These are phyloP conservation scores for Baudoinia panamericana DNA, from an alignment of 495 filamentous ascomycete genomes.

Conservation along the genomic window DNA sequence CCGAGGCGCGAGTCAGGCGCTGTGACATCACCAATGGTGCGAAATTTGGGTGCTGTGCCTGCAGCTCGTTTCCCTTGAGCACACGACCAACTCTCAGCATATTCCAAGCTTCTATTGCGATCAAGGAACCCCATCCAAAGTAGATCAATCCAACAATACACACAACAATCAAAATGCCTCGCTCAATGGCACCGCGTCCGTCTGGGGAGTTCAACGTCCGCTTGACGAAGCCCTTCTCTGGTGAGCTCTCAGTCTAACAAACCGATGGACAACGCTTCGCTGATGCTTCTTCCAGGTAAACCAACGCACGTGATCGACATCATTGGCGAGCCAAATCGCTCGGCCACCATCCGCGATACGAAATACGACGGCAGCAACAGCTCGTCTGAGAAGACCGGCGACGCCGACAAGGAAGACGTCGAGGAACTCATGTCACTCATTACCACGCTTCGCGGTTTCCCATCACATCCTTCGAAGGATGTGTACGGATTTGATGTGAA, in stretches of 20 bases:
- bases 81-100: too few relatives aligned
- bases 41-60: too few relatives aligned
- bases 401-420: slow-evolving; percentile 21
- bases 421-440: slow-evolving; percentile 17
- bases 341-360: slow-evolving; percentile 6
- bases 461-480: slow-evolving; percentile 13
- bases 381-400: slow-evolving; percentile 15
- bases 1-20: too few relatives aligned
- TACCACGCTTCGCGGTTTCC: slow-evolving; percentile 20
- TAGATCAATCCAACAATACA: too few relatives aligned
- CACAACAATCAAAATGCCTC: slow-evolving; percentile 17
- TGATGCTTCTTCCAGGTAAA: slow-evolving; percentile 5
- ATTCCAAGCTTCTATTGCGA: too few relatives aligned
- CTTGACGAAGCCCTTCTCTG: slow-evolving; percentile 19
- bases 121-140: too few relatives aligned
- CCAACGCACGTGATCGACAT: slow-evolving; percentile 18
- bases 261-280: background rate
- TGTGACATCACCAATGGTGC: too few relatives aligned
- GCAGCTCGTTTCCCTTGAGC: too few relatives aligned
- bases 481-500: slow-evolving; percentile 15
- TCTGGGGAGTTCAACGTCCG: slow-evolving; percentile 19
- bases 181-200: slow-evolving; percentile 17
- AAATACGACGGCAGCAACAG: slow-evolving; percentile 1
- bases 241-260: slow-evolving; percentile 2
- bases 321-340: slow-evolving; percentile 19